Conservation (phyloP, 805 yeast genomes). For the Barnettozyma vustinii region DNA sequence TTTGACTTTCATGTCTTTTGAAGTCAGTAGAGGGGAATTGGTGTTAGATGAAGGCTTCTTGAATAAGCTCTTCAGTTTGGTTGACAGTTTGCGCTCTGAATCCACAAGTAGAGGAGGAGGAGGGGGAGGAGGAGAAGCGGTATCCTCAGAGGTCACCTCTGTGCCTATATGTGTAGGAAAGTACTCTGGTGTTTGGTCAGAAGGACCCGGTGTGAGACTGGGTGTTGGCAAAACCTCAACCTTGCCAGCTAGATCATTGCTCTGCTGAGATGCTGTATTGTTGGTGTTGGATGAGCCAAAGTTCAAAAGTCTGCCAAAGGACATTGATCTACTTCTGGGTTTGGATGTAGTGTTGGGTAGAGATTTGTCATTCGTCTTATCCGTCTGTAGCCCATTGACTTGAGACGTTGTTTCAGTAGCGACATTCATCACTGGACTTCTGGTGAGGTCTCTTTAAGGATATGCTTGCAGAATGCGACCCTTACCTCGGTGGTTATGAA, state of each 20-base stretch:
- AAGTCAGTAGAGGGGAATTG: constrained; percentile 13
- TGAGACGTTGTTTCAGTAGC: neutral
- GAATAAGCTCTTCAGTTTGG: constrained; percentile 22
- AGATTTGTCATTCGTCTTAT: neutral
- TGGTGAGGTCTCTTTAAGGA: neutral
- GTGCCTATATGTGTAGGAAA: constrained; percentile 6
- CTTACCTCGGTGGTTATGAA: neutral
- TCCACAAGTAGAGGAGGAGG: neutral
- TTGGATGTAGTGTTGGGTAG: neutral
- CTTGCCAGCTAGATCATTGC: neutral
- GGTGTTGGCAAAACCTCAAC: constrained; percentile 9
- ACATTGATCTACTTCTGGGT: constrained; percentile 29
- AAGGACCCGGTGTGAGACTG: constrained; percentile 8
- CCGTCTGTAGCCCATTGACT: neutral
- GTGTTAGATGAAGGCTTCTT: constrained; percentile 15
- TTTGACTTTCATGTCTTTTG: constrained; percentile 8
- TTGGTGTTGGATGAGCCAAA: constrained; percentile 25
- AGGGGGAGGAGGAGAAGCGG: no score
- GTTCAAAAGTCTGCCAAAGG: constrained; percentile 35
- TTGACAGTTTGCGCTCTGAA: constrained; percentile 13
- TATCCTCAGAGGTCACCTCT: neutral
- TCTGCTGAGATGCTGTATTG: neutral
- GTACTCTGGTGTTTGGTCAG: constrained; percentile 5
- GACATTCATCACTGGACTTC: neutral
- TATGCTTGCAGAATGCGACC: neutral